These are phyloP conservation scores for Boletus edulis DNA, from an alignment of 768 basidiomycete species.

Conservation along the genomic window DNA sequence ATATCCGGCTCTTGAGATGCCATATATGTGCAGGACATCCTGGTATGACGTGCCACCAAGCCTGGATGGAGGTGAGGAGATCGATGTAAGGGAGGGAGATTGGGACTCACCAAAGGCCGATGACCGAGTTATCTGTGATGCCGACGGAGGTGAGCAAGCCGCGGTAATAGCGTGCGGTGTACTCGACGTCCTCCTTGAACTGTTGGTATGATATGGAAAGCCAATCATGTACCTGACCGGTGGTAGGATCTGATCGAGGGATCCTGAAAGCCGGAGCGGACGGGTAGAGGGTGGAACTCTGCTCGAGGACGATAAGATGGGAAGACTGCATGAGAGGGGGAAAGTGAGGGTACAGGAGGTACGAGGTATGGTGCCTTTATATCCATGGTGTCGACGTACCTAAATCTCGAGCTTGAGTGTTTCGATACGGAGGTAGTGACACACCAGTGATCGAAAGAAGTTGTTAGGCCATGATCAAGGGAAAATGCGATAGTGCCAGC, in stretches of 20 bases:
- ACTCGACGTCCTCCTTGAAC: slow-evolving; percentile 65
- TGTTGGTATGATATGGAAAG: slow-evolving; percentile 58
- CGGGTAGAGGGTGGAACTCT: slow-evolving; percentile 48
- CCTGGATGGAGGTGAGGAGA: slow-evolving; percentile 40
- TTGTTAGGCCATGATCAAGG: slow-evolving; percentile 21
- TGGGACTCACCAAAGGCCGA: slow-evolving; percentile 68
- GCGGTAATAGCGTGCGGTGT: slow-evolving; percentile 64
- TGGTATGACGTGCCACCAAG: slow-evolving; percentile 68
- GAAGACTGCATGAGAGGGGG: slow-evolving; percentile 33
- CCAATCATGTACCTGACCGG: slow-evolving; percentile 52
- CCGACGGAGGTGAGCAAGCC: slow-evolving; percentile 43
- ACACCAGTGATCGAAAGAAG: slow-evolving; percentile 22
- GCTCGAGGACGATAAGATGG: slow-evolving; percentile 64
- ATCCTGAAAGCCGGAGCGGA: slow-evolving; percentile 57
- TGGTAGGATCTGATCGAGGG: slow-evolving; percentile 45
- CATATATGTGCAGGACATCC: slow-evolving; percentile 73
- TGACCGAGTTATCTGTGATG: slow-evolving; percentile 54
- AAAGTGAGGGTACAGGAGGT: slow-evolving; percentile 6
- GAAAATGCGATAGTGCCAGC: slow-evolving; percentile 28
- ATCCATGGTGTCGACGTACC: slow-evolving; percentile 26
- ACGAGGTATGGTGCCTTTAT: slow-evolving; percentile 23
- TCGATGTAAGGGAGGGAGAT: background rate
- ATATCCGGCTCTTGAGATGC: slow-evolving; percentile 72
- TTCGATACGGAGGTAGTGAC: slow-evolving; percentile 29
- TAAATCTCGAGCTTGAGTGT: slow-evolving; percentile 17